These are phyloP conservation scores for Pezizomycotina sp. DNA, from an alignment of 2,329 filamentous ascomycete species.

Conservation along the genomic window DNA sequence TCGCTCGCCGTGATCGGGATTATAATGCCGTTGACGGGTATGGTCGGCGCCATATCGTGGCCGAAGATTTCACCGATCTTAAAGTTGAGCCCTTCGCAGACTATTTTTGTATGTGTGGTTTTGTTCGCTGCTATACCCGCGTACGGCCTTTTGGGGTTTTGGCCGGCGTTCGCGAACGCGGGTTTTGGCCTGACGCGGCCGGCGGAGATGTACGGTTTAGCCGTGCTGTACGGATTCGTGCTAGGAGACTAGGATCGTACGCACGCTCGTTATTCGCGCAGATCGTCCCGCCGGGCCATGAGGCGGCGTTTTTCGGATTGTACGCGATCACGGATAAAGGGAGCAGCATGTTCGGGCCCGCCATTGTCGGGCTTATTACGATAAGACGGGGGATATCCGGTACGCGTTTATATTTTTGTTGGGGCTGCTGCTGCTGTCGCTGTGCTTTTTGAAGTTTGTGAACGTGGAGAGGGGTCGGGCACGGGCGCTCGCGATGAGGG, in stretches of 20 bases:
- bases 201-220: conserved; percentile 93
- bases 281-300: conserved; percentile 80
- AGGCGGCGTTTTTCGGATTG: conserved; percentile 88
- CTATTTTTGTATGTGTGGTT: conserved; percentile 77
- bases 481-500: no score
- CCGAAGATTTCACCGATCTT: conserved; percentile 56
- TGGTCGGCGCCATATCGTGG: conserved; percentile 83
- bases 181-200: conserved; percentile 63
- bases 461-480: conserved; percentile 67
- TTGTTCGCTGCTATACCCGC: conserved; percentile 85
- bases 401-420: conserved; percentile 88
- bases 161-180: conserved; percentile 58
- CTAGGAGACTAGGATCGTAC: conserved; percentile 86
- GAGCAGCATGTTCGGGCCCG: conserved; percentile 69
- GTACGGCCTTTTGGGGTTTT: conserved; percentile 76
- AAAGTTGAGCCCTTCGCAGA: conserved; percentile 60
- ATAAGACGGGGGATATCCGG: conserved; percentile 66
- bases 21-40: conserved; percentile 68
- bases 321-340: conserved; percentile 93
- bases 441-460: conserved; percentile 70
- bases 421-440: conserved; percentile 63
- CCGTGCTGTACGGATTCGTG: conserved; percentile 80
- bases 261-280: conserved; percentile 86
- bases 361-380: conserved; percentile 84
- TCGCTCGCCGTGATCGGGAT: conserved; percentile 85